These are phyloP conservation scores for Opeltia flavorubescens DNA, from an alignment of 495 filamentous ascomycete genomes.

Conservation along the genomic window DNA sequence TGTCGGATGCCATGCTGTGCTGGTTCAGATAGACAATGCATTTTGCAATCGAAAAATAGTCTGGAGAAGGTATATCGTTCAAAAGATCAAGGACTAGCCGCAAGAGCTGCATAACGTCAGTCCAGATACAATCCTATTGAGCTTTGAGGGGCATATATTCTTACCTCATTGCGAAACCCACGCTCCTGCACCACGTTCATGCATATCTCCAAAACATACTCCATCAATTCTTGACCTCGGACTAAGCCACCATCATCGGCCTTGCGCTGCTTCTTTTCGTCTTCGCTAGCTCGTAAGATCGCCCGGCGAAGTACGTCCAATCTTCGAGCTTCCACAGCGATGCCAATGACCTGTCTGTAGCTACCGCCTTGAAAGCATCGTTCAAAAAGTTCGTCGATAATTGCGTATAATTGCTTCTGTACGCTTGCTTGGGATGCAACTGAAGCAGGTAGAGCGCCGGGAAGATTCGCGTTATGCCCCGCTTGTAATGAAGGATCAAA, in stretches of 20 bases:
- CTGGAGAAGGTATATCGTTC: constrained; percentile 75
- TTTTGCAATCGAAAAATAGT: constrained; percentile 96
- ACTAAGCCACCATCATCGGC: constrained; percentile 33
- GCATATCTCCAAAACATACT: constrained; percentile 89
- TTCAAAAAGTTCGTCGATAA: constrained; percentile 84
- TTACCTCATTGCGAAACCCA: constrained; percentile 62
- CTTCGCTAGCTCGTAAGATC: constrained; percentile 68
- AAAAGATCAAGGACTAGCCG: constrained; percentile 77
- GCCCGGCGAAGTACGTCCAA: constrained; percentile 77
- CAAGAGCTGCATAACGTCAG: constrained; percentile 48
- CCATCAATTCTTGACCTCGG: constrained; percentile 82
- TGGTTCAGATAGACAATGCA: constrained; percentile 95
- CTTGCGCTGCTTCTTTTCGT: constrained; percentile 54
- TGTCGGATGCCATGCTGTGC: constrained; percentile 77
- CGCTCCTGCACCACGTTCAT: constrained; percentile 97
- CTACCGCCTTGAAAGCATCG: constrained; percentile 73
- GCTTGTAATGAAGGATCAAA: constrained; percentile 40
- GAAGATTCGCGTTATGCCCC: constrained; percentile 33
- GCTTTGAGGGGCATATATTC: constrained; percentile 14
- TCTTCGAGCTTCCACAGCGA: constrained; percentile 90
- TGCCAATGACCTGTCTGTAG: constrained; percentile 96
- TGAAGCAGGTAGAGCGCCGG: constrained; percentile 38
- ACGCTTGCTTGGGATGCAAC: constrained; percentile 40
- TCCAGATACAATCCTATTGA: constrained; percentile 12
- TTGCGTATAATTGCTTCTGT: constrained; percentile 58